These are phyloP conservation scores for Rhodotorula graminis DNA, from an alignment of 768 basidiomycete species.

Conservation along the genomic window DNA sequence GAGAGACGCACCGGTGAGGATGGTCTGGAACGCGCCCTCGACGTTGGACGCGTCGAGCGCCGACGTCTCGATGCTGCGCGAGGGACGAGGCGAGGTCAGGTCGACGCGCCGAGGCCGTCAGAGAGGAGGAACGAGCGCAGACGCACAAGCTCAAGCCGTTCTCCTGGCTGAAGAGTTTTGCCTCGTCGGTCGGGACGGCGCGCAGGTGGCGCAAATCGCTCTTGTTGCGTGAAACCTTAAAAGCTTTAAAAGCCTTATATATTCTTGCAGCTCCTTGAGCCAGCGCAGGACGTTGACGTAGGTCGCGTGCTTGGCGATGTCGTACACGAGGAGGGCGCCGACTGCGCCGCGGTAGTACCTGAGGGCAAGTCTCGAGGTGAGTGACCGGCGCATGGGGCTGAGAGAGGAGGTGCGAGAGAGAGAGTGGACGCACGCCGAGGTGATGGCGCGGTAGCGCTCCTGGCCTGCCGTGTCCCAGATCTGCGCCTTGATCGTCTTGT, in stretches of 20 bases:
- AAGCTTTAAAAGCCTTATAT: no score
- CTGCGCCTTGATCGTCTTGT: constrained; percentile 95
- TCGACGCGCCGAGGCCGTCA: constrained; percentile 56
- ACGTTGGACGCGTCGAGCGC: constrained; percentile 99
- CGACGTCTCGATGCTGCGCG: constrained; percentile 88
- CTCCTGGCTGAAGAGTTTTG: constrained; percentile 80
- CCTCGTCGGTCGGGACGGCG: constrained; percentile 96
- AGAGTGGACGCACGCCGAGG: constrained; percentile 61
- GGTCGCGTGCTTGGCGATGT: constrained; percentile 83
- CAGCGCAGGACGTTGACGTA: constrained; percentile 91
- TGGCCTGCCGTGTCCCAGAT: constrained; percentile 99
- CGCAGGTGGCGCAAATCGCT: constrained; percentile 96
- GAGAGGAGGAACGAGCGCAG: background rate
- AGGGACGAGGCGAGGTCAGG: constrained; percentile 57
- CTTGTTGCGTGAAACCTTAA: no score
- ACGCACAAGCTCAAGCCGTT: constrained; percentile 44
- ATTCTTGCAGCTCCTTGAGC: constrained; percentile 95
- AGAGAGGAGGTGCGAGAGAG: no score
- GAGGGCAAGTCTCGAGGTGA: background rate
- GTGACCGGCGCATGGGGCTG: background rate
- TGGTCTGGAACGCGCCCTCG: constrained; percentile 94
- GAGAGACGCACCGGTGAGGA: constrained; percentile 68
- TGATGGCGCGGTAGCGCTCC: constrained; percentile 95
- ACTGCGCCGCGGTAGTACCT: constrained; percentile 98
- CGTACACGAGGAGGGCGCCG: constrained; percentile 85